Evolutionary conservation across 2,329 filamentous ascomycete species (phyloP).

Genomic region (Cercospora janseana): DNA sequence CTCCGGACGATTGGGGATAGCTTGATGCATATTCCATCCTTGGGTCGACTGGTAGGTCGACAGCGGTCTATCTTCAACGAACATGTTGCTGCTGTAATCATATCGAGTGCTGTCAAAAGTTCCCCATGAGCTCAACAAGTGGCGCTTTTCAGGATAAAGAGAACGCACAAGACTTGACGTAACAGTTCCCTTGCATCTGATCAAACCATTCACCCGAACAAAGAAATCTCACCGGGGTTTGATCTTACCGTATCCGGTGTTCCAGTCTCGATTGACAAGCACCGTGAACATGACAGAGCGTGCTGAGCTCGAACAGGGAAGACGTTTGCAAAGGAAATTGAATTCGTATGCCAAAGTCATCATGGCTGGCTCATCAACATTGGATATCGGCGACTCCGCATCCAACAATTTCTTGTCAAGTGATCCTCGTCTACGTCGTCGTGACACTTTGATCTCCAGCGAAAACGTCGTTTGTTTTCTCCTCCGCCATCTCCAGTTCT

Average conservation of each 20-base stretch:
- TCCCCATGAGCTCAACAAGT: neutral
- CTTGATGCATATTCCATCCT: conserved; percentile 25
- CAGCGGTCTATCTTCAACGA: conserved; percentile 28
- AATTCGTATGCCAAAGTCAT: too few relatives aligned
- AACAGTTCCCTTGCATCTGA: too few relatives aligned
- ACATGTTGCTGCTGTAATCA: conserved; percentile 21
- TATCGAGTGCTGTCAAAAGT: neutral
- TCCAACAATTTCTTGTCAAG: too few relatives aligned
- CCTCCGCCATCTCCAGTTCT: conserved; percentile 41
- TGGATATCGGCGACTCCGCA: neutral
- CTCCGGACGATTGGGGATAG: conserved; percentile 10
- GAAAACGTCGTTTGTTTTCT: neutral
- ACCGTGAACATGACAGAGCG: too few relatives aligned
- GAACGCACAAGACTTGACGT: too few relatives aligned
- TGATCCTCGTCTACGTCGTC: too few relatives aligned
- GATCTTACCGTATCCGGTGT: too few relatives aligned
- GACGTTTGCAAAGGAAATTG: too few relatives aligned
- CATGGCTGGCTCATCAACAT: neutral
- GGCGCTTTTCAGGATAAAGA: conserved; percentile 11
- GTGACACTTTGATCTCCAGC: neutral
- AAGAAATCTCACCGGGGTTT: too few relatives aligned
- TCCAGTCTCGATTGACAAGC: too few relatives aligned
- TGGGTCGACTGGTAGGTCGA: conserved; percentile 25
- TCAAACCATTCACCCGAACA: too few relatives aligned
- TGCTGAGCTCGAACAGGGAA: too few relatives aligned